phyloP scores from a whole-genome alignment of 805 yeast species.

The Maudiozyma bulderi region DNA sequence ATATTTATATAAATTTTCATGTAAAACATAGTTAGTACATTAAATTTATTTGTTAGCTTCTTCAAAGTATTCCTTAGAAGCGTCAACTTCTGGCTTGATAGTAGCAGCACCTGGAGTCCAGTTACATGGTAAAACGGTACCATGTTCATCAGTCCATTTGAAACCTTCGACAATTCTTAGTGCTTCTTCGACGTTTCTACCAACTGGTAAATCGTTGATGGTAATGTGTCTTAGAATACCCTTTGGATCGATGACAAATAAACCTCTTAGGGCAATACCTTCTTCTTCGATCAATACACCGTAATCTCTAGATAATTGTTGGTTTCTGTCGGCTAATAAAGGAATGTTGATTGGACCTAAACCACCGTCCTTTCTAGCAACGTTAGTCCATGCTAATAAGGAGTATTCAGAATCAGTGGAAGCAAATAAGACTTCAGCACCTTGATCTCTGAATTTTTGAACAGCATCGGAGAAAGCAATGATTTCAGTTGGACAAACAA shows the following conservation, averaged over 20 bases:
- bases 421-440: conserved; percentile 84
- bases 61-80: conserved; percentile 71
- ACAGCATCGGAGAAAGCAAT: conserved; percentile 96
- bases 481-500: conserved; percentile 98
- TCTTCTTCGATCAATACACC: conserved; percentile 95
- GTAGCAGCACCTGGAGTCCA: conserved; percentile 94
- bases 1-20: too few relatives aligned
- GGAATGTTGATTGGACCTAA: conserved; percentile 93
- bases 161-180: conserved; percentile 96
- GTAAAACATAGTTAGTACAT: background rate
- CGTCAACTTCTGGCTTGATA: conserved; percentile 72
- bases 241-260: conserved; percentile 94
- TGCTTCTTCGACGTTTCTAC: conserved; percentile 97
- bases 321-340: conserved; percentile 94
- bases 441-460: conserved; percentile 78
- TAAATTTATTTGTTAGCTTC: conserved; percentile 39
- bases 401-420: conserved; percentile 98
- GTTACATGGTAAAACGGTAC: conserved; percentile 99
- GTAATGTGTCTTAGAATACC: conserved; percentile 93
- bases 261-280: conserved; percentile 96
- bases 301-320: conserved; percentile 86
- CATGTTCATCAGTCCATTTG: conserved; percentile 98
- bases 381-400: conserved; percentile 95
- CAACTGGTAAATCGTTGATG: conserved; percentile 97
- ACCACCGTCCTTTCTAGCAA: conserved; percentile 95